Conservation (phyloP, 202 grass and related monocot genomes). For the Miscanthus sacchariflorus region DNA sequence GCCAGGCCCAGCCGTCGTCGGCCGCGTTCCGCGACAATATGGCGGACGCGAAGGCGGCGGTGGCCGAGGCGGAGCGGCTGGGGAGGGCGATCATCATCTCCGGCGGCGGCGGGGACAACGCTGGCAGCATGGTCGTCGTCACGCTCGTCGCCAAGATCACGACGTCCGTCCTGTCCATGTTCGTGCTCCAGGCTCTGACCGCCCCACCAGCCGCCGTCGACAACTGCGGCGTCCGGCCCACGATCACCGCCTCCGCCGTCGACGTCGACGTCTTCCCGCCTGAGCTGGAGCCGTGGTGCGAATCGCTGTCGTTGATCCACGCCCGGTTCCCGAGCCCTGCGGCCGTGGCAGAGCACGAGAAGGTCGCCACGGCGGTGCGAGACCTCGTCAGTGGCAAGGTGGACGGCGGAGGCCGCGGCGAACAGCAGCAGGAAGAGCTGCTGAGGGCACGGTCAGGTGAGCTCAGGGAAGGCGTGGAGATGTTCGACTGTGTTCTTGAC, state of each 20-base stretch:
- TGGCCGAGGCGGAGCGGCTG: conserved; percentile 56
- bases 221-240: neutral
- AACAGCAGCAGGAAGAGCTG: conserved; percentile 38
- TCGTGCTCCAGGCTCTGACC: conserved; percentile 68
- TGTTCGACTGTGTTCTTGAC: conserved; percentile 71
- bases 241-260: neutral
- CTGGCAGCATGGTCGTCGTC: conserved; percentile 55
- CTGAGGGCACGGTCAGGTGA: conserved; percentile 67
- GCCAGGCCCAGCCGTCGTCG: neutral
- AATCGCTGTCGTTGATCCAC: conserved; percentile 57
- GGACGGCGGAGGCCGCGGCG: neutral
- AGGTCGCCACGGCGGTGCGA: conserved; percentile 54
- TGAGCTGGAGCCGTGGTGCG: conserved; percentile 74
- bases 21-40: conserved; percentile 6
- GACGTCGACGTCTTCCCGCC: conserved; percentile 25
- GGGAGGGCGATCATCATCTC: conserved; percentile 39
- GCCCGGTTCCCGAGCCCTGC: conserved; percentile 48
- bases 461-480: conserved; percentile 72
- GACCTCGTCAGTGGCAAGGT: conserved; percentile 49
- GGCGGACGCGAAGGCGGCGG: conserved; percentile 43
- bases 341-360: conserved; percentile 65
- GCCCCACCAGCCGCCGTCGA: conserved; percentile 44
- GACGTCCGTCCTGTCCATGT: conserved; percentile 63
- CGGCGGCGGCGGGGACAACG: neutral
- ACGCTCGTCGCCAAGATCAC: conserved; percentile 87